Evolutionary conservation across 306 rosid genomes (phyloP).

Genomic region (Trifolium fragiferum): DNA sequence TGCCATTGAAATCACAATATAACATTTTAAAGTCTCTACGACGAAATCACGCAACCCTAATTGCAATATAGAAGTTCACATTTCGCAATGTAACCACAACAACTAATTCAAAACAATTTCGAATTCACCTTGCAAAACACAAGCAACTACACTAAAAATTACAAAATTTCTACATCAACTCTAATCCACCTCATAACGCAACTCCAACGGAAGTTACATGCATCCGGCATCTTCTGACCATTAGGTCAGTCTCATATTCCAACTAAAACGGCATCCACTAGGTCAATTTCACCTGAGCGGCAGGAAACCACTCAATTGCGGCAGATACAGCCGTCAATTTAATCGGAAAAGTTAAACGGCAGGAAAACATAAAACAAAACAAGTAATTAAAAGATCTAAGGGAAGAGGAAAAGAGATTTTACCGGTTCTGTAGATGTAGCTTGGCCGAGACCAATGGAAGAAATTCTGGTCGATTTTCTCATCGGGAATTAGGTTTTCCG

Average conservation of each 20-base stretch:
- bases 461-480: constrained; percentile 49
- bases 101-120: neutral
- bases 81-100: neutral
- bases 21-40: too few species aligned
- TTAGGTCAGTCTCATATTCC: neutral
- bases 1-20: neutral
- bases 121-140: neutral
- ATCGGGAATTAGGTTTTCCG: constrained; percentile 27
- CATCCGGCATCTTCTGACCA: neutral
- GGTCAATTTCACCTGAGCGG: neutral
- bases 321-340: neutral
- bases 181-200: neutral
- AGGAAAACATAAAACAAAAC: neutral
- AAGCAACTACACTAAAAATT: neutral
- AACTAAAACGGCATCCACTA: neutral
- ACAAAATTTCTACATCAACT: neutral
- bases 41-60: too few species aligned
- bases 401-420: neutral
- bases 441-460: constrained; percentile 34
- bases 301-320: neutral
- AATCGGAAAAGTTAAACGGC: neutral
- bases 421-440: constrained; percentile 44
- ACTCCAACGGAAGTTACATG: neutral
- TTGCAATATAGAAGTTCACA: too few species aligned
- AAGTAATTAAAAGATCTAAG: neutral